Evolutionary conservation across 768 basidiomycete genomes (phyloP).

Genomic region (Podaxis sp.): DNA sequence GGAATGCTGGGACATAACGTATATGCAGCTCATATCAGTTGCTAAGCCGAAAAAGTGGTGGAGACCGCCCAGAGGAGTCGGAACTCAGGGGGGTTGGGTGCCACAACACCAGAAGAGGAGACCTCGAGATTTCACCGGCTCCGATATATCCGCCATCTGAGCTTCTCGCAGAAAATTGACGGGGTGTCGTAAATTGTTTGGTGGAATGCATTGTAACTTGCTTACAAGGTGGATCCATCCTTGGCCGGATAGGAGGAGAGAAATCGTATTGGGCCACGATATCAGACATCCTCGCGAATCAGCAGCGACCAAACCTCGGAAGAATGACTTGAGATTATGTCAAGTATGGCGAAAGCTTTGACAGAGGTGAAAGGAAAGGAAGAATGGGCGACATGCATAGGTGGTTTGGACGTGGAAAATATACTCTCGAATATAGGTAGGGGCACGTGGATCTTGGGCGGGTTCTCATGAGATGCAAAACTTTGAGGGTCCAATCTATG

Average conservation of each 20-base stretch:
- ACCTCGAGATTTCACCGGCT: constrained; percentile 10
- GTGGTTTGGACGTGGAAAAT: constrained; percentile 5
- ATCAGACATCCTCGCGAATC: not conserved
- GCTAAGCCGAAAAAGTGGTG: not conserved
- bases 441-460: constrained; percentile 17
- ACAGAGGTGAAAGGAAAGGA: constrained; percentile 12
- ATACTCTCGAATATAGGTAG: not conserved
- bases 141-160: constrained; percentile 9
- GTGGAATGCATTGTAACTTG: no score
- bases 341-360: not conserved
- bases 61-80: not conserved
- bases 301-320: constrained; percentile 11
- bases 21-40: not conserved
- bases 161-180: not conserved
- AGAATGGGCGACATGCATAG: constrained; percentile 11
- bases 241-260: not conserved
- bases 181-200: not conserved
- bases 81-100: not conserved
- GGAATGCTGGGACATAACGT: not conserved
- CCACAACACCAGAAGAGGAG: not conserved
- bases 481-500: constrained; percentile 1
- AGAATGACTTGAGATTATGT: not conserved
- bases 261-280: not conserved
- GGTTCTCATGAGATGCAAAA: constrained; percentile 25
- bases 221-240: not conserved